Base-by-base conservation (phyloP, 2,329 filamentous ascomycete species). In the Penicillium sp. region DNA sequence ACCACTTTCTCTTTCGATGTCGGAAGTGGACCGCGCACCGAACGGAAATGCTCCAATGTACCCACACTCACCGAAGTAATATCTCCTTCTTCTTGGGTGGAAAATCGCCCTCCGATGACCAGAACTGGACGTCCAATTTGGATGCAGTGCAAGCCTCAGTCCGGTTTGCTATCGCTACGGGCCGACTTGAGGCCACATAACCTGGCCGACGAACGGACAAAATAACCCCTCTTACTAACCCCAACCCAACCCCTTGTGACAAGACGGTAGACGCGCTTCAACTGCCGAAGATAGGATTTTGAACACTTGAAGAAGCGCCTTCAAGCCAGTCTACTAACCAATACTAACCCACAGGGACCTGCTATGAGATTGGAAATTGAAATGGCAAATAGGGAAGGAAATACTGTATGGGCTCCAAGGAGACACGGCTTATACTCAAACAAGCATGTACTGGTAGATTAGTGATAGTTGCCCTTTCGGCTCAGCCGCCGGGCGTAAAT, bases 281-380 rank as follows among this genome's bases (percentile, higher is more conserved):
- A 69, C 69, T 73, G 68, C 69, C 60, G 69, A 73, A 52, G 57
- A 73, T 73, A 73, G 71, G 70, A 75, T 70, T 64, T 71, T 73
- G 65, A 74, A 74, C 65, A 73, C 70, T 74, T 75, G 63, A 55
- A 72, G 70, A 73, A 75, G 67, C 64, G 64, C 65, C 70, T 75
- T 73, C 65, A 73, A 74, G 71, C 65, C 40, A 72, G 68, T 55
- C 67, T 68, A 70, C 68, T 68, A 67, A 70, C 64, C 55, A 65
- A 69, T 40, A 40, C 38, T 40, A 40, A n/a, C 16, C 38, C 38
- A 40, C 38, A n/a, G 6, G 37, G 37, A 38, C 14, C 37, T 16
- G 37, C 37, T 38, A 16, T 38, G 37, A 38, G 13, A 38, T 38
- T 38, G 37, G 14, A 16, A 38, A 16, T 16, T 38, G 37, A 38